Evolutionary conservation across 768 basidiomycete species (phyloP).

Genomic region (Suillus weaverae): DNA sequence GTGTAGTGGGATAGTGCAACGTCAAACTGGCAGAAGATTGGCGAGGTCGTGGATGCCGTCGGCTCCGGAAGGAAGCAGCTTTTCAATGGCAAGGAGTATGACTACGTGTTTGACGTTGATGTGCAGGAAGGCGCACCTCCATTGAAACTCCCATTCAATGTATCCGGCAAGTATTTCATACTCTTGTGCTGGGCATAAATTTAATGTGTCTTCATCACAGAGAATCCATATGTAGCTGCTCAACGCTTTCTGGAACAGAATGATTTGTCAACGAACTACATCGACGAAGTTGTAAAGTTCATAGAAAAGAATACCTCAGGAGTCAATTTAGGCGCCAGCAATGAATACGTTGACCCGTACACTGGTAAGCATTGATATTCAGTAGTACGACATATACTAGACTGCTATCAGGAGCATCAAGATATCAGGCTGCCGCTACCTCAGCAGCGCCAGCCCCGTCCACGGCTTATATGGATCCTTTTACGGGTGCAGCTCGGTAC

Average conservation of each 20-base stretch:
- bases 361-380: constrained; percentile 56
- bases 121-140: constrained; percentile 91
- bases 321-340: constrained; percentile 62
- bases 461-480: constrained; percentile 61
- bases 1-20: constrained; percentile 76
- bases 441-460: constrained; percentile 29
- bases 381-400: neutral
- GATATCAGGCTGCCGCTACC: constrained; percentile 50
- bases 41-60: constrained; percentile 94
- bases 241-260: constrained; percentile 84
- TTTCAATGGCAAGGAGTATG: constrained; percentile 93
- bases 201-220: constrained; percentile 39
- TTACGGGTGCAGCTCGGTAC: constrained; percentile 71
- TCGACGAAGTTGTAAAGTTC: constrained; percentile 89
- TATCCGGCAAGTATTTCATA: constrained; percentile 54
- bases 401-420: constrained; percentile 52
- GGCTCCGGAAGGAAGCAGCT: constrained; percentile 88
- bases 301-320: constrained; percentile 91
- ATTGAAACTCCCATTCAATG: constrained; percentile 92
- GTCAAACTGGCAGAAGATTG: constrained; percentile 86
- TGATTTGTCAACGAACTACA: constrained; percentile 77
- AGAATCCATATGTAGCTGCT: constrained; percentile 89
- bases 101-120: constrained; percentile 99
- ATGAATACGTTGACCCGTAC: constrained; percentile 81
- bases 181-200: neutral